Evolutionary conservation across 768 basidiomycete genomes (phyloP), one percentile per base, ranked within the genome.

Genomic region (Lactarius indigo): DNA sequence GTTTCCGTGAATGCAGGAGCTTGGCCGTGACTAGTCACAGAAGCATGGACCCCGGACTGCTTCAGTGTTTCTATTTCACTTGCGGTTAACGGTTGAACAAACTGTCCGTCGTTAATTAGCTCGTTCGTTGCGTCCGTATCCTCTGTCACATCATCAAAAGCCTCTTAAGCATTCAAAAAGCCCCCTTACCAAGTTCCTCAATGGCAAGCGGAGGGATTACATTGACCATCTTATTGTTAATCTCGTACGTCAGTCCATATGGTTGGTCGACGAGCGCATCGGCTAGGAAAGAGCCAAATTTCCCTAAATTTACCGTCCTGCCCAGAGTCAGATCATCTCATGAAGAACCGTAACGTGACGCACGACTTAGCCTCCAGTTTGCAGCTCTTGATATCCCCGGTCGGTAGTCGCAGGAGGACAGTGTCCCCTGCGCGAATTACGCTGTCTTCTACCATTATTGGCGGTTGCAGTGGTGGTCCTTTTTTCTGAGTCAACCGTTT

Each of bases 111-210:
- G 72, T 91, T 90, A 28, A 99, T 99, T 4, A 94, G 83, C 73
- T 99, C 95, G 72, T 99, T 99, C 4, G 95, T 99, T 1, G 96
- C 96, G 60, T 91, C 90, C 15, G 96, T 98, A 73, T 98, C 96
- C 87, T 96, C 96, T 96, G 71, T 20, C 20, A 60, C 23, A 63
- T 65, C 42, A 61, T 64, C 71, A 55, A 57, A 57, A 4, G 54
- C 10, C 13, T 5, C 15, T 10, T 41, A 2, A 18, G 13, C 35
- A 18, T 13, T 3, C 61, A 59, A 42, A 56, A 28, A 35, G 10
- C 35, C 3, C 33, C 75, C 87, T 72, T 76, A 93, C 94, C 93
- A 71, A 95, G 83, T 78, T 96, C 94, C 73, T 89, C 84, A 73
- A 92, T 76, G 12, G 84, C 84, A 60, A 80, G 83, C 54, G 89